Conservation (phyloP, 805 yeast species). For the Candida sonorensis region DNA sequence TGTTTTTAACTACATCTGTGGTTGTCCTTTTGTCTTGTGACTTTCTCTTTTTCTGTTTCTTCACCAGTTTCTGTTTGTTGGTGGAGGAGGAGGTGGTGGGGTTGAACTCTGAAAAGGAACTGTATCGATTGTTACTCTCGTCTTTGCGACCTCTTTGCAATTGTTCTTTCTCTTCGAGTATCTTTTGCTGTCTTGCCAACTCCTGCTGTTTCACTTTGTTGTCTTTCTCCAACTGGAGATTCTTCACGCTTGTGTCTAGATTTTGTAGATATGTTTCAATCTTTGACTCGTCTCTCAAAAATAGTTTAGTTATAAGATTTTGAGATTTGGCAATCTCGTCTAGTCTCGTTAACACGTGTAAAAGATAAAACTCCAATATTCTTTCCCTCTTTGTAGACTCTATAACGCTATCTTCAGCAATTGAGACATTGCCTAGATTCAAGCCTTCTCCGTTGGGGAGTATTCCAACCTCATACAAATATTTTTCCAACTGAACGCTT, state of each 20-base stretch:
- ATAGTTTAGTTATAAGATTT: constrained; percentile 14
- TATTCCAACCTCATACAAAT: constrained; percentile 10
- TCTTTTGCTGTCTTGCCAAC: constrained; percentile 1
- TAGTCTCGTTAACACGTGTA: constrained; percentile 18
- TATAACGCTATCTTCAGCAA: too few species aligned
- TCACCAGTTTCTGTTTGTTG: too few species aligned
- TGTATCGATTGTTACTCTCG: too few species aligned
- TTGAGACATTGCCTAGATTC: background rate
- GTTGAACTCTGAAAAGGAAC: too few species aligned
- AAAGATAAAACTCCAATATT: constrained; percentile 19
- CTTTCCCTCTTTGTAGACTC: constrained; percentile 13
- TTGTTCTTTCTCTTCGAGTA: background rate
- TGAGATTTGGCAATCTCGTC: constrained; percentile 12
- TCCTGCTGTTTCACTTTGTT: constrained; percentile 2
- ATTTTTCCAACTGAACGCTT: constrained; percentile 19
- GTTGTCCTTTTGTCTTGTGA: too few species aligned
- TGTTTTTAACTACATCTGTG: too few species aligned
- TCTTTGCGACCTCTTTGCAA: constrained; percentile 1
- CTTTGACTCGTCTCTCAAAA: constrained; percentile 11
- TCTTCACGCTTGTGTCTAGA: constrained; percentile 6
- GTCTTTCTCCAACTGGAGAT: too few species aligned
- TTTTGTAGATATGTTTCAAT: constrained; percentile 8
- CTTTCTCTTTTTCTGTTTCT: too few species aligned
- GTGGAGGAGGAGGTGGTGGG: too few species aligned
- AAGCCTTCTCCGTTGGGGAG: constrained; percentile 15